Percentiles rank a stretch among this genome's conserved stretches.
These are phyloP conservation scores for Yarrowia phangngaensis DNA, from an alignment of 805 yeast genomes.

Conservation along the genomic window DNA sequence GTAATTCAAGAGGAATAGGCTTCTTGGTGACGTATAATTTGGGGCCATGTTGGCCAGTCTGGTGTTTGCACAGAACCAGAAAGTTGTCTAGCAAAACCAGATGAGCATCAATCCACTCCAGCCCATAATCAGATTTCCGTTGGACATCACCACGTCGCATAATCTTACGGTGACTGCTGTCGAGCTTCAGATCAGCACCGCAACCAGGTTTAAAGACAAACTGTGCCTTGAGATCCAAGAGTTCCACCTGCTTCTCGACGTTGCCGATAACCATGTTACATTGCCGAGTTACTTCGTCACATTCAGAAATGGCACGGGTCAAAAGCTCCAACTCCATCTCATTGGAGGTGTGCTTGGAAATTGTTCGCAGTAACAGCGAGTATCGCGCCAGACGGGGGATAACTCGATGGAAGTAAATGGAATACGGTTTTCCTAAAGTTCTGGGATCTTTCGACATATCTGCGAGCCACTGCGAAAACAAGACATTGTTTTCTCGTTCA, in stretches of 20 bases:
- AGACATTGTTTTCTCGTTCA: constrained; percentile 41
- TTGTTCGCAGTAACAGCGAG: constrained; percentile 59
- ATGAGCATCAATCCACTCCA: constrained; percentile 51
- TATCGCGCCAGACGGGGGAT: constrained; percentile 54
- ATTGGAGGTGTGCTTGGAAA: constrained; percentile 49
- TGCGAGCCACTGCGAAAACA: constrained; percentile 56
- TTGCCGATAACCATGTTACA: constrained; percentile 61
- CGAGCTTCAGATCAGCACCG: constrained; percentile 51
- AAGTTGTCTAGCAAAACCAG: constrained; percentile 68
- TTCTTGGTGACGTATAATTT: constrained; percentile 39
- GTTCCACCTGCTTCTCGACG: constrained; percentile 56
- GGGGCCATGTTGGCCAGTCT: constrained; percentile 39
- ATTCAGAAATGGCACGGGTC: constrained; percentile 51
- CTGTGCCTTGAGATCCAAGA: constrained; percentile 52
- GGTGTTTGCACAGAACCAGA: constrained; percentile 43
- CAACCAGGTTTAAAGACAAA: constrained; percentile 51
- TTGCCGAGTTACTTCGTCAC: constrained; percentile 52
- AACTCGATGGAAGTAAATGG: constrained; percentile 54
- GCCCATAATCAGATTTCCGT: constrained; percentile 61
- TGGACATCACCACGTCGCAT: constrained; percentile 55
- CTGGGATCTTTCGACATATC: constrained; percentile 50
- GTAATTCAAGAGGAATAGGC: constrained; percentile 46
- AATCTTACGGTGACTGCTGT: constrained; percentile 54
- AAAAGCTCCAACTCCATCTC: constrained; percentile 53
- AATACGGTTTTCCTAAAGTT: constrained; percentile 41